Conservation (phyloP, 768 basidiomycete species). For the Psilocybe sp. region DNA sequence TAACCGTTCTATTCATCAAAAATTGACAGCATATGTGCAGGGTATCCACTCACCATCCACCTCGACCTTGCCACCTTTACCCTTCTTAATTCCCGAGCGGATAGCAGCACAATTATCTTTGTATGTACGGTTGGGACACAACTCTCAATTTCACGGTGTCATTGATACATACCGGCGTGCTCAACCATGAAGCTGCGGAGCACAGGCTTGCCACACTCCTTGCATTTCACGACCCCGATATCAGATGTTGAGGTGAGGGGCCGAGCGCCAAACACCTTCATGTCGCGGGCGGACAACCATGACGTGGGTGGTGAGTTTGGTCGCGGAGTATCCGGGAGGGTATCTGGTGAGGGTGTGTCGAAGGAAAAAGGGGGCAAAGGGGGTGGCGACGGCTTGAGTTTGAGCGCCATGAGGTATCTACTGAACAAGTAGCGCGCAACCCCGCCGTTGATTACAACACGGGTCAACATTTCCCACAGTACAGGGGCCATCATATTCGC, state of each 20-base stretch:
- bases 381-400: slow-evolving; percentile 39
- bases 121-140: slow-evolving; percentile 4
- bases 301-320: slow-evolving; percentile 74
- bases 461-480: no score
- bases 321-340: slow-evolving; percentile 34
- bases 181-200: slow-evolving; percentile 72
- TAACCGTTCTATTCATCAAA: slow-evolving; percentile 5
- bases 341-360: slow-evolving; percentile 42
- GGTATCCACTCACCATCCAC: slow-evolving; percentile 38
- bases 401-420: slow-evolving; percentile 33
- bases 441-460: no score
- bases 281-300: slow-evolving; percentile 84
- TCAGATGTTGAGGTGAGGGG: slow-evolving; percentile 63
- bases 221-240: slow-evolving; percentile 71
- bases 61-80: slow-evolving; percentile 52
- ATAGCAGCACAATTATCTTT: slow-evolving; percentile 63
- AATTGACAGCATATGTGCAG: background rate
- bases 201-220: slow-evolving; percentile 78
- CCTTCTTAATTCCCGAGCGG: slow-evolving; percentile 51
- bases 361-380: slow-evolving; percentile 64
- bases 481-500: no score
- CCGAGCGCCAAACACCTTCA: slow-evolving; percentile 82
- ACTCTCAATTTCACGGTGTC: background rate
- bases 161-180: slow-evolving; percentile 56
- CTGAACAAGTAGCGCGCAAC: no score